These are phyloP conservation scores for Tephrocybe sp. DNA, from an alignment of 768 basidiomycete species.

Conservation along the genomic window DNA sequence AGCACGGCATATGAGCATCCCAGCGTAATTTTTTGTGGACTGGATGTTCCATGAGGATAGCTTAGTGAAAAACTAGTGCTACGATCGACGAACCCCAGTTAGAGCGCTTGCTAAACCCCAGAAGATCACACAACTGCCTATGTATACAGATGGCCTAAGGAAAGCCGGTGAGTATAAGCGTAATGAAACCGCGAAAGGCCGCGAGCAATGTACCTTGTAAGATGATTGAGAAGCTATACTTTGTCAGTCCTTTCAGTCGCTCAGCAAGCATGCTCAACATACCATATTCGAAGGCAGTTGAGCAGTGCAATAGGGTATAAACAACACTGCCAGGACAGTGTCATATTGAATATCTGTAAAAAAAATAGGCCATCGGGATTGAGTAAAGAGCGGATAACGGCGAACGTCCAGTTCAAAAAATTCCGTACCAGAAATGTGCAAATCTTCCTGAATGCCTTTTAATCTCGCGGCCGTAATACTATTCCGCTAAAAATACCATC, in stretches of 20 bases:
- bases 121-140: constrained; percentile 52
- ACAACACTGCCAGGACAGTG: constrained; percentile 52
- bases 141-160: constrained; percentile 57
- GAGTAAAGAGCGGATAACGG: not conserved
- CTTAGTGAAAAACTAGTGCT: not conserved
- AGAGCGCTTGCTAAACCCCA: constrained; percentile 65
- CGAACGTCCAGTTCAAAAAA: not conserved
- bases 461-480: constrained; percentile 28
- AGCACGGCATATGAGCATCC: constrained; percentile 54
- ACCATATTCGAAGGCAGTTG: constrained; percentile 71
- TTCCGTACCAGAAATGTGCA: constrained; percentile 6
- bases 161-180: not conserved
- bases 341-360: constrained; percentile 48
- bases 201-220: constrained; percentile 46
- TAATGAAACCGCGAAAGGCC: too few species aligned
- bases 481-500: constrained; percentile 14
- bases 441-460: constrained; percentile 27
- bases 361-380: not conserved
- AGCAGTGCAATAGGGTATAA: constrained; percentile 56
- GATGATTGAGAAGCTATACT: constrained; percentile 50
- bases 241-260: not conserved
- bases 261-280: constrained; percentile 4
- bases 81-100: constrained; percentile 48
- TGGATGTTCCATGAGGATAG: constrained; percentile 17
- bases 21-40: constrained; percentile 52